Percentiles rank a stretch among this genome's conserved stretches.
These are phyloP conservation scores for Mycosphaerella sp. DNA, from an alignment of 2,329 filamentous ascomycete genomes.

Conservation along the genomic window DNA sequence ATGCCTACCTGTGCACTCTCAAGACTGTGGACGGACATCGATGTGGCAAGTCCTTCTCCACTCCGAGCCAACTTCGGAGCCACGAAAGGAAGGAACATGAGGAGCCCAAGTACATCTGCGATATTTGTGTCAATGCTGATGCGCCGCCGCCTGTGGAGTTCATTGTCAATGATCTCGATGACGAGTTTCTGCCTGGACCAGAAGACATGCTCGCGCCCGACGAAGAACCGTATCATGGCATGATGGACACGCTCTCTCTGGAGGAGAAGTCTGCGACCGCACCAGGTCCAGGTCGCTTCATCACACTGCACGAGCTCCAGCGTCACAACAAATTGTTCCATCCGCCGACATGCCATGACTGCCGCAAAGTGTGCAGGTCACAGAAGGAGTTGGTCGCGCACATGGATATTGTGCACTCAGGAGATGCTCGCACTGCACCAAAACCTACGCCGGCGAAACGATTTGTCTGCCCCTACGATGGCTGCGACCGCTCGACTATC, in stretches of 20 bases:
- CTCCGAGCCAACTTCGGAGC: constrained; percentile 60
- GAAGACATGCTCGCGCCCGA: constrained; percentile 13
- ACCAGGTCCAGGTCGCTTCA: constrained; percentile 46
- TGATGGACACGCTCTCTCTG: constrained; percentile 17
- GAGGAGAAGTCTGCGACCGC: constrained; percentile 28
- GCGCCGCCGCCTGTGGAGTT: constrained; percentile 4
- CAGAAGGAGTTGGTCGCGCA: constrained; percentile 67
- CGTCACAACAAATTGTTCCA: constrained; percentile 68
- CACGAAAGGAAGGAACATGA: constrained; percentile 65
- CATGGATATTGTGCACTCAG: constrained; percentile 63
- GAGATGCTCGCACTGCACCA: background rate
- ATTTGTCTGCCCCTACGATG: constrained; percentile 31
- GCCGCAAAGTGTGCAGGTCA: constrained; percentile 61
- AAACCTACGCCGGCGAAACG: constrained; percentile 12
- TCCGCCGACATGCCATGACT: constrained; percentile 65
- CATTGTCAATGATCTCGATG: constrained; percentile 19
- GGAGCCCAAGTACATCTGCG: constrained; percentile 67
- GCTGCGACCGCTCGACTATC: constrained; percentile 58
- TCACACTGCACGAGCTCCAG: constrained; percentile 64
- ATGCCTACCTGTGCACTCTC: constrained; percentile 65
- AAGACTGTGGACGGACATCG: constrained; percentile 44
- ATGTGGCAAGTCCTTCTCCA: constrained; percentile 69
- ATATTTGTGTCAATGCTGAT: constrained; percentile 54
- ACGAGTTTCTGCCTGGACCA: constrained; percentile 19
- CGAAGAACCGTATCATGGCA: constrained; percentile 14